Evolutionary conservation across 495 filamentous ascomycete genomes (phyloP).

Genomic region (Daldinia concentrica): DNA sequence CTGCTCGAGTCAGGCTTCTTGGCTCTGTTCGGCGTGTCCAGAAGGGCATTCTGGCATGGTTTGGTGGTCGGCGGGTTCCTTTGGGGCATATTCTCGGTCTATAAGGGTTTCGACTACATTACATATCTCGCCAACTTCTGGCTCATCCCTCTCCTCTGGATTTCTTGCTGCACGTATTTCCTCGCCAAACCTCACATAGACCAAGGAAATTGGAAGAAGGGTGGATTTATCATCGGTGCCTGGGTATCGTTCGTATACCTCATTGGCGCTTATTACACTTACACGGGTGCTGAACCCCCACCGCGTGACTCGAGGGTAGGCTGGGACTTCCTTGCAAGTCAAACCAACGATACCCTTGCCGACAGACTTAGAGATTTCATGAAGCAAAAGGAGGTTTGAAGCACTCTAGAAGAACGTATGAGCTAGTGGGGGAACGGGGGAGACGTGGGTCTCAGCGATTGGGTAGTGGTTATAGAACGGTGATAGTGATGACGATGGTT

Average conservation of each 20-base stretch:
- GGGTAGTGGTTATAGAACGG: neutral
- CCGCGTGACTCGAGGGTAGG: neutral
- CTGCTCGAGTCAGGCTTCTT: neutral
- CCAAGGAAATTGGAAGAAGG: neutral
- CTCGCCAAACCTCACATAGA: neutral
- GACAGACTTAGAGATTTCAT: neutral
- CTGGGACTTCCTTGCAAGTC: neutral
- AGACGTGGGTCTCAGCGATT: neutral
- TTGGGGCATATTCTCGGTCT: neutral
- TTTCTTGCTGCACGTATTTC: neutral
- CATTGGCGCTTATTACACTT: neutral
- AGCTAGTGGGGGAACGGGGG: neutral
- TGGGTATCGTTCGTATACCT: neutral
- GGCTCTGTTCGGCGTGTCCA: neutral
- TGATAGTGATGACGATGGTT: neutral
- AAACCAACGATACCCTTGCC: neutral
- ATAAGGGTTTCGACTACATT: neutral
- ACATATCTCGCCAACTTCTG: neutral
- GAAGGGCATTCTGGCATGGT: constrained; percentile 16
- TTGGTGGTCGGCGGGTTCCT: neutral
- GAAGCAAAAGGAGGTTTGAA: neutral
- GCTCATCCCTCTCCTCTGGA: constrained; percentile 1
- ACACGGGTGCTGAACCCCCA: neutral
- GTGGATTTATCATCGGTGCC: neutral
- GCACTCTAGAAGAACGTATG: neutral